phyloP scores from a whole-genome alignment of 495 filamentous ascomycete species.

The Bathelium albidoporum region DNA sequence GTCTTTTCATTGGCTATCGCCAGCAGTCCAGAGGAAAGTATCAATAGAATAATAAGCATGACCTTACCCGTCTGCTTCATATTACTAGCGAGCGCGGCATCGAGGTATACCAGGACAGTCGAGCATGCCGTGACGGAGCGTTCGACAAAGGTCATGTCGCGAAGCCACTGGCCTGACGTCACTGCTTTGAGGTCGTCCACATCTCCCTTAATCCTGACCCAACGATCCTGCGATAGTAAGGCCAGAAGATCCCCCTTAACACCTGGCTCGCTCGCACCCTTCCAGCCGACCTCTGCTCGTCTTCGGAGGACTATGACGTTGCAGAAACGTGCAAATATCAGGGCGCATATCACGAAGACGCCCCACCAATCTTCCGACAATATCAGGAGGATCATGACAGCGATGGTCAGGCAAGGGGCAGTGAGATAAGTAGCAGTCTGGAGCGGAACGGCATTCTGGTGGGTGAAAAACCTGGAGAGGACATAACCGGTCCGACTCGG shows the following conservation, averaged over 20 bases:
- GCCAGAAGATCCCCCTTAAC: slow-evolving; percentile 33
- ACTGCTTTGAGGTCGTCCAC: slow-evolving; percentile 49
- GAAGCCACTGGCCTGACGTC: slow-evolving; percentile 46
- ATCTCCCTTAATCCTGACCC: slow-evolving; percentile 41
- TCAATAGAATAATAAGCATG: slow-evolving; percentile 39
- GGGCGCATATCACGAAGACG: slow-evolving; percentile 32
- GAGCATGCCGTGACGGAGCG: slow-evolving; percentile 37
- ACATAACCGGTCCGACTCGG: neutral
- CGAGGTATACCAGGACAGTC: slow-evolving; percentile 46
- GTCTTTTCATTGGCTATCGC: slow-evolving; percentile 37
- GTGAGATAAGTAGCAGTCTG: slow-evolving; percentile 34
- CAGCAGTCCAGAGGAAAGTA: slow-evolving; percentile 40
- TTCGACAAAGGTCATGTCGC: slow-evolving; percentile 40
- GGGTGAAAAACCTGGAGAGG: slow-evolving; percentile 1
- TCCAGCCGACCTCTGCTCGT: slow-evolving; percentile 30
- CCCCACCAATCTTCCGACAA: slow-evolving; percentile 45
- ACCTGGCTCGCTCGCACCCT: slow-evolving; percentile 30
- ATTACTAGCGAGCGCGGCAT: slow-evolving; percentile 43
- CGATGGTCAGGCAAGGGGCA: slow-evolving; percentile 35
- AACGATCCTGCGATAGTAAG: slow-evolving; percentile 34
- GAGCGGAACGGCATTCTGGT: neutral
- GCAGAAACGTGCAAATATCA: slow-evolving; percentile 43
- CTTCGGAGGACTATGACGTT: slow-evolving; percentile 47
- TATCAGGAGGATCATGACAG: slow-evolving; percentile 32
- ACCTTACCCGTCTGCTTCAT: slow-evolving; percentile 38